Evolutionary conservation across 352 stramenopile species (phyloP).

Genomic region (Hyaloperonospora arabidopsidis): DNA sequence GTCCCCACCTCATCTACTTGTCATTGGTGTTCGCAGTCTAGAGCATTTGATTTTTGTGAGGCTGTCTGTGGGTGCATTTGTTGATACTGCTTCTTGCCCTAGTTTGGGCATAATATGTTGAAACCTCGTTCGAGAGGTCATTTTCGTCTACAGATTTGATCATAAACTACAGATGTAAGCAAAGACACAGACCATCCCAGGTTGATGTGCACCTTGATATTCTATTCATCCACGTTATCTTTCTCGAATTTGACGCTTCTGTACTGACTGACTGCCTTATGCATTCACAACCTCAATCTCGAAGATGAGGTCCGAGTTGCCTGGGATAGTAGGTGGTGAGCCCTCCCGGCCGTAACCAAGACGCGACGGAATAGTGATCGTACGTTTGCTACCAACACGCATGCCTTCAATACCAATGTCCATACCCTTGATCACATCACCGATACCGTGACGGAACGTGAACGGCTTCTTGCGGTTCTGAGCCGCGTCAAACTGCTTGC

Average conservation of each 20-base stretch:
- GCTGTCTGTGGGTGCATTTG: too few relatives aligned
- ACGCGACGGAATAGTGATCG: slow-evolving; percentile 88
- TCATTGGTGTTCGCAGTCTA: too few relatives aligned
- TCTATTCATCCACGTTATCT: too few relatives aligned
- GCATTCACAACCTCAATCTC: slow-evolving; percentile 88
- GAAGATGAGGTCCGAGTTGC: slow-evolving; percentile 91
- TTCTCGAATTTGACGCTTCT: neutral
- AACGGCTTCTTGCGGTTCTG: slow-evolving; percentile 83
- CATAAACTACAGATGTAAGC: too few relatives aligned
- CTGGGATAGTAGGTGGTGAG: slow-evolving; percentile 71
- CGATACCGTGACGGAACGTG: slow-evolving; percentile 74
- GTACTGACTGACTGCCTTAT: slow-evolving; percentile 2
- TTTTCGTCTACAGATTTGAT: too few relatives aligned
- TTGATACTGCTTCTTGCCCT: too few relatives aligned
- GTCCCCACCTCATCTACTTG: too few relatives aligned
- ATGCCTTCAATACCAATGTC: slow-evolving; percentile 91
- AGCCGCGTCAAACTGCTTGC: slow-evolving; percentile 77
- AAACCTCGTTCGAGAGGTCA: too few relatives aligned
- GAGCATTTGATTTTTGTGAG: too few relatives aligned
- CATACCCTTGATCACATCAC: slow-evolving; percentile 93
- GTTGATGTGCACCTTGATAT: too few relatives aligned
- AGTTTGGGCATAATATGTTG: too few relatives aligned
- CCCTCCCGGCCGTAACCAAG: slow-evolving; percentile 90
- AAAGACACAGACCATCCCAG: too few relatives aligned
- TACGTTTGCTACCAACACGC: slow-evolving; percentile 85